These are phyloP conservation scores for Fusarium sambucinum DNA, from an alignment of 2,329 filamentous ascomycete species.

Conservation along the genomic window DNA sequence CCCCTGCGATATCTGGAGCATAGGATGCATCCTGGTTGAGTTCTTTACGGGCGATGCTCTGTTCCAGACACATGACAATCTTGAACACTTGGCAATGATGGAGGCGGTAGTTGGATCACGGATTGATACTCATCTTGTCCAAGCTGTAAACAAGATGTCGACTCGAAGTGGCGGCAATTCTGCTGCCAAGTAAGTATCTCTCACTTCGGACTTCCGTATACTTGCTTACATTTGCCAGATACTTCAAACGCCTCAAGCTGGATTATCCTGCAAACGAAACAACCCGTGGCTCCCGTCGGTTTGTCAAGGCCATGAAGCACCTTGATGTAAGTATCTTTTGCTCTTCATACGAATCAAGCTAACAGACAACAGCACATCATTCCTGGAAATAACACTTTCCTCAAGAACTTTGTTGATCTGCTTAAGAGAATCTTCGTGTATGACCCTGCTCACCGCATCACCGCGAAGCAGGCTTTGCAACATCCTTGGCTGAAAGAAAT, in stretches of 20 bases:
- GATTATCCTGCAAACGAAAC: conserved; percentile 75
- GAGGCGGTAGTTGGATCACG: conserved; percentile 72
- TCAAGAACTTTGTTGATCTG: conserved; percentile 73
- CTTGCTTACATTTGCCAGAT: conserved; percentile 62
- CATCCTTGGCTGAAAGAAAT: conserved; percentile 77
- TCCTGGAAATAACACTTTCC: conserved; percentile 68
- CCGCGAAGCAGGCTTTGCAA: conserved; percentile 73
- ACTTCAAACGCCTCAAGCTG: conserved; percentile 74
- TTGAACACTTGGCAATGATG: conserved; percentile 83
- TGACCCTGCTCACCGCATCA: conserved; percentile 73
- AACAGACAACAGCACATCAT: conserved; percentile 69
- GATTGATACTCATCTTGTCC: conserved; percentile 70
- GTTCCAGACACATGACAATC: conserved; percentile 79
- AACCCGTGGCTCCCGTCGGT: conserved; percentile 72
- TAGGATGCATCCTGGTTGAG: conserved; percentile 78
- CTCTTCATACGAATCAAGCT: not conserved
- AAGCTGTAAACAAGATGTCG: conserved; percentile 62
- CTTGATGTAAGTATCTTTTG: conserved; percentile 63
- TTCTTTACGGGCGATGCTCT: conserved; percentile 78
- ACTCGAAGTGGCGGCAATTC: conserved; percentile 69
- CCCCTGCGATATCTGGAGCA: conserved; percentile 80
- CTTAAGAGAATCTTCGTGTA: conserved; percentile 76
- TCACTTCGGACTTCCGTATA: not conserved
- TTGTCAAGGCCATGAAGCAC: conserved; percentile 79
- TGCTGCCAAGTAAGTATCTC: conserved; percentile 69